Evolutionary conservation across 1,284 basidiomycete species (phyloP).

Genomic region (Austroboletus niveus): DNA sequence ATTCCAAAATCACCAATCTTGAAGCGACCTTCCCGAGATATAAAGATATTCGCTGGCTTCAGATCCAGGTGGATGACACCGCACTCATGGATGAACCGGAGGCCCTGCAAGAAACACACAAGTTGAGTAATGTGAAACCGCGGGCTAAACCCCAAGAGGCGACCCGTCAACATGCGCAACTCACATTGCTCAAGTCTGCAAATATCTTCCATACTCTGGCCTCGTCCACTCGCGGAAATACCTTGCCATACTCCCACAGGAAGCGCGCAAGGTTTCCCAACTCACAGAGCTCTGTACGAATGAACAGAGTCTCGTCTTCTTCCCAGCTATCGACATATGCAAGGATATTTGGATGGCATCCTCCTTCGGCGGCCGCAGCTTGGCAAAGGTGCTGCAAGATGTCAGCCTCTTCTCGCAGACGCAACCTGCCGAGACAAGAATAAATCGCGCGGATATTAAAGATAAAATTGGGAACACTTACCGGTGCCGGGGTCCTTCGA

Average conservation of each 20-base stretch:
- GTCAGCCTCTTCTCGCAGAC: conserved; percentile 94
- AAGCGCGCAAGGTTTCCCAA: conserved; percentile 91
- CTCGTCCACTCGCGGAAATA: conserved; percentile 87
- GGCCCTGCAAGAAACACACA: conserved; percentile 52
- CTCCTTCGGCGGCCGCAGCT: conserved; percentile 34
- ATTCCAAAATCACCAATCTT: conserved; percentile 99
- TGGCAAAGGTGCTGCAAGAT: conserved; percentile 79
- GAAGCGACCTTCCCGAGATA: conserved; percentile 86
- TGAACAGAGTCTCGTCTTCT: conserved; percentile 86
- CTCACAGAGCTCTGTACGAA: conserved; percentile 94
- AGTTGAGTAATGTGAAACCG: conserved; percentile 14
- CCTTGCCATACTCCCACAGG: conserved; percentile 88
- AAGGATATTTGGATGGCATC: conserved; percentile 76
- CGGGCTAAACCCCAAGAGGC: conserved; percentile 13
- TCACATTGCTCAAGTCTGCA: conserved; percentile 84
- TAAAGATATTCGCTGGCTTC: conserved; percentile 97
- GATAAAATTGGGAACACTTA: conserved; percentile 31
- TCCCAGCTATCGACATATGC: conserved; percentile 98
- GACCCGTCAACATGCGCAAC: conserved; percentile 31
- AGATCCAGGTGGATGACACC: conserved; percentile 95
- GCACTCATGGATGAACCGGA: conserved; percentile 80
- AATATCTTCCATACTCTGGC: conserved; percentile 96
- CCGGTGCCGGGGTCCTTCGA: conserved; percentile 90
- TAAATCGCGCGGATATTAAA: conserved; percentile 14
- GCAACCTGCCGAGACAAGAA: conserved; percentile 51